phyloP scores from a whole-genome alignment of 345 rosid species.

The Physaria fendleri region DNA sequence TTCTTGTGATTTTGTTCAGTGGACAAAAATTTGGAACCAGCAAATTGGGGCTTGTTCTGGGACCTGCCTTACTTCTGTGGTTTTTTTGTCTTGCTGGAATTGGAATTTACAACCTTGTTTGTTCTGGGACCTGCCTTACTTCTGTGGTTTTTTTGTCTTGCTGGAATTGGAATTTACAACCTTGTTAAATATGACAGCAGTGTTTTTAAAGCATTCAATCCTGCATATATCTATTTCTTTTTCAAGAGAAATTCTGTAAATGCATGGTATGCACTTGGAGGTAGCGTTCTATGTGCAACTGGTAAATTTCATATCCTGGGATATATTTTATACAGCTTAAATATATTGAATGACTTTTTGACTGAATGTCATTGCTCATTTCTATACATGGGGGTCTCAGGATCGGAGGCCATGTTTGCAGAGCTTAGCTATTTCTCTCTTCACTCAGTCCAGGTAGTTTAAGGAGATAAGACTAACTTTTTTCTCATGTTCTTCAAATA shows the following conservation, averaged over 20 bases:
- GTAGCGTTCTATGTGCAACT: constrained; percentile 94
- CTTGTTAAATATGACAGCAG: constrained; percentile 68
- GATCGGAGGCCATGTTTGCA: constrained; percentile 99
- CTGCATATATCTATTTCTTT: constrained; percentile 70
- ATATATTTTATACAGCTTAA: neutral
- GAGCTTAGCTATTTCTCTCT: constrained; percentile 97
- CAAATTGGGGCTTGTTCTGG: constrained; percentile 87
- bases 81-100: constrained; percentile 85
- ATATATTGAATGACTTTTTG: neutral
- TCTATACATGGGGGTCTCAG: constrained; percentile 37
- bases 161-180: constrained; percentile 82
- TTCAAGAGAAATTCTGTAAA: constrained; percentile 79
- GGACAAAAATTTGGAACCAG: constrained; percentile 97
- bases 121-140: constrained; percentile 90
- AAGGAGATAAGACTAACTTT: constrained; percentile 13
- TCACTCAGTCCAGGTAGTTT: constrained; percentile 85
- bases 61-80: constrained; percentile 95
- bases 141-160: constrained; percentile 92
- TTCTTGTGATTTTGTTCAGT: constrained; percentile 89
- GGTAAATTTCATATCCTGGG: constrained; percentile 40
- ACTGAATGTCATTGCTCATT: constrained; percentile 2
- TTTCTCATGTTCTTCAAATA: neutral
- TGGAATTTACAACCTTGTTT: constrained; percentile 86
- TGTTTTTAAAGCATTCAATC: constrained; percentile 88
- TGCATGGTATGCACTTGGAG: constrained; percentile 96